These are phyloP conservation scores for Metarhizium robertsii DNA, from an alignment of 2,329 filamentous ascomycete species.

Conservation along the genomic window DNA sequence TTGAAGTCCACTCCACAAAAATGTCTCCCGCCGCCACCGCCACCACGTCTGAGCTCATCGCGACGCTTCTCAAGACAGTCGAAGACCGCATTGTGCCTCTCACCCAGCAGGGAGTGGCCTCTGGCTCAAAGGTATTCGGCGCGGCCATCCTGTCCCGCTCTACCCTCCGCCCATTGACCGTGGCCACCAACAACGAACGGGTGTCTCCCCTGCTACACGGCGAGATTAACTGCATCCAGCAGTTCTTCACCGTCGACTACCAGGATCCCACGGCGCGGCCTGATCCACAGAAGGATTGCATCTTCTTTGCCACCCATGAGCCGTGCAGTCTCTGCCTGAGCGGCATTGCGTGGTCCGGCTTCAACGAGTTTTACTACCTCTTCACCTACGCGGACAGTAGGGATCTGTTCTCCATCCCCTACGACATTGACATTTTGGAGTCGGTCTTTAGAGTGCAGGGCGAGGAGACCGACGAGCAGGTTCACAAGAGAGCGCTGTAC, in stretches of 20 bases:
- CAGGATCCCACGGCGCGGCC: too few species aligned
- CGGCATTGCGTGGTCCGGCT: constrained; percentile 49
- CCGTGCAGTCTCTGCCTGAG: constrained; percentile 49
- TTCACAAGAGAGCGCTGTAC: constrained; percentile 35
- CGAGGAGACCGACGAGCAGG: constrained; percentile 27
- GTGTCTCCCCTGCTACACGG: constrained; percentile 46
- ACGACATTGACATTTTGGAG: constrained; percentile 21
- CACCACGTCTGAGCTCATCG: constrained; percentile 19
- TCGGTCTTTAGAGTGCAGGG: constrained; percentile 42
- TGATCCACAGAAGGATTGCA: too few species aligned
- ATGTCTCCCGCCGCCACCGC: not conserved
- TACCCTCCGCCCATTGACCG: too few species aligned
- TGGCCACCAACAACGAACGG: constrained; percentile 43
- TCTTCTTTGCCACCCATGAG: constrained; percentile 36
- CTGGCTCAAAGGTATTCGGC: constrained; percentile 47
- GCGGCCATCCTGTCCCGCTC: constrained; percentile 40
- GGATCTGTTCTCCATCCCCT: too few species aligned
- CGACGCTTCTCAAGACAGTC: constrained; percentile 30
- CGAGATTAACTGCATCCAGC: constrained; percentile 42
- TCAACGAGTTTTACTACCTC: constrained; percentile 46
- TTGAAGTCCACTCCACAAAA: not conserved
- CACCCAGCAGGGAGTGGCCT: constrained; percentile 37
- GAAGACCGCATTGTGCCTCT: constrained; percentile 41
- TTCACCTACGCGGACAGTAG: constrained; percentile 37
- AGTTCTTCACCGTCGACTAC: too few species aligned